Conservation (phyloP, 345 rosid genomes). For the Stellera chamaejasme region DNA sequence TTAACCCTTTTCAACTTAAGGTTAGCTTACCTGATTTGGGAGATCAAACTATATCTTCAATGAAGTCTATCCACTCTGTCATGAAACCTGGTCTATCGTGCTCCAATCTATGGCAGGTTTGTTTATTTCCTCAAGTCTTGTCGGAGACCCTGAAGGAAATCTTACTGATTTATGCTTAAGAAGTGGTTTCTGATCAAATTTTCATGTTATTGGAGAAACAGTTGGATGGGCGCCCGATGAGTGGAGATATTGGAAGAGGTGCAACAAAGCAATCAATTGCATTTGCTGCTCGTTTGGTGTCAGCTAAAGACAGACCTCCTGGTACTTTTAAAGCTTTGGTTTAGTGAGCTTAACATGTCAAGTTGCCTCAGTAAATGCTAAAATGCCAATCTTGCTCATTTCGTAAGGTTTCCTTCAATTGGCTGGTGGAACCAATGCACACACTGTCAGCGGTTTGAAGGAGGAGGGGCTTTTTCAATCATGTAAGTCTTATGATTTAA, state of each 20-base stretch:
- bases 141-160: background rate
- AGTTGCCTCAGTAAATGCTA: background rate
- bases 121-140: conserved; percentile 2
- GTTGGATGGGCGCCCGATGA: conserved; percentile 72
- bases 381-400: background rate
- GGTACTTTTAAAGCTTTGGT: conserved; percentile 20
- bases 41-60: conserved; percentile 33
- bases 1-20: conserved; percentile 14
- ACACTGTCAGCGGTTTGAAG: conserved; percentile 38
- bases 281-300: conserved; percentile 36
- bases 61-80: conserved; percentile 40
- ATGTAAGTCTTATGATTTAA: conserved; percentile 14
- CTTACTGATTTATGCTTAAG: too few relatives aligned
- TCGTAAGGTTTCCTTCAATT: conserved; percentile 47
- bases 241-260: conserved; percentile 62
- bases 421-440: conserved; percentile 56
- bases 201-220: conserved; percentile 9
- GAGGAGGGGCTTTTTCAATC: conserved; percentile 37
- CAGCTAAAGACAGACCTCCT: conserved; percentile 36
- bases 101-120: conserved; percentile 59
- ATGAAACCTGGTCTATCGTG: conserved; percentile 37
- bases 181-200: too few relatives aligned
- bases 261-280: conserved; percentile 46
- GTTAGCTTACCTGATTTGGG: conserved; percentile 48
- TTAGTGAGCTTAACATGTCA: background rate